Evolutionary conservation across 176 grass and related monocot species (phyloP), one percentile per base, ranked within the genome.

Genomic region (Ensete glaucum): DNA sequence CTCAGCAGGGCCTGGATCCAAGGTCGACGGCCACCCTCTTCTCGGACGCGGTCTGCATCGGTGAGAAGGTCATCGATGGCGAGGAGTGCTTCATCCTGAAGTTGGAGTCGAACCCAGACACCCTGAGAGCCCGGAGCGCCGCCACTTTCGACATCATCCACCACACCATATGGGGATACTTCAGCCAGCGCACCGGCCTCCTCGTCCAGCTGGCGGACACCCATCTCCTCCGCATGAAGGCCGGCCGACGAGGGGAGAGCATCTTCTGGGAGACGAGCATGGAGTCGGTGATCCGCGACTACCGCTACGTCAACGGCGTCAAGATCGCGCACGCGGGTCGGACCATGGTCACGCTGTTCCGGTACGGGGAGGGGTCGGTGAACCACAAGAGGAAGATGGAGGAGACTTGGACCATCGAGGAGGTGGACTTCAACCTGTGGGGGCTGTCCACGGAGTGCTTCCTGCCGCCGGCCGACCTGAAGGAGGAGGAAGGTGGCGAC

Each of bases 81-180:
- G 95, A 98, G 82, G 90, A 90, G 78, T 99, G 95, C 83, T 99
- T 99, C 86, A 94, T 99, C 82, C 84, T 99, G 20, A 99, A 94
- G 86, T 80, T 99, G 64, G 95, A 99, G 76, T 88, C 90, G 9
- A 88, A 81, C 76, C 71, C 85, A 1, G 65, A 64, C 56, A 89
- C 81, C 23, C 82, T 98, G 66, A 81, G 77, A 10, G 85, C 90
- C 8, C 80, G 90, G 76, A 91, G 90, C 75, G 83, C 95, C 0
- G 27, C 81, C 52, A 85, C 85, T 56, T 86, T 99, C 63, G 86
- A 99, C 78, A 91, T 99, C 82, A 94, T 99, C 82, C 90, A 87
- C 82, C 90, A 99, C 82, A 99, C 88, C 9, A 88, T 99, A 54
- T 99, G 95, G 95, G 95, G 95, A 0, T 99, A 91, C 82, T 99